Evolutionary conservation across 306 rosid genomes (phyloP).

Genomic region (Mimosa pudica): DNA sequence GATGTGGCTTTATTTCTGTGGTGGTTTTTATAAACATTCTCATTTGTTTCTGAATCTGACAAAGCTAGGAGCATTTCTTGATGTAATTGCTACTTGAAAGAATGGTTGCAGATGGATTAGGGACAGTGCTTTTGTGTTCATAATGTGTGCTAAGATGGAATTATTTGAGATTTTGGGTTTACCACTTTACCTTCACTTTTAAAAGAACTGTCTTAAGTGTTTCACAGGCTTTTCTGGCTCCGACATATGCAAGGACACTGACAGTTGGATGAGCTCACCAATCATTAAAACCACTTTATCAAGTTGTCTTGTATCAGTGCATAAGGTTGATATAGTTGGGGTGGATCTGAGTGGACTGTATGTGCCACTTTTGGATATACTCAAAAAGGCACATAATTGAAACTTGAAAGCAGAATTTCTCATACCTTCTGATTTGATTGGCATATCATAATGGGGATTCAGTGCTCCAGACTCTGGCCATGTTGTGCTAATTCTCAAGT

Average conservation of each 20-base stretch:
- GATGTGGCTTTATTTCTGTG: conserved; percentile 21
- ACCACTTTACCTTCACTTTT: conserved; percentile 3
- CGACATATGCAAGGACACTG: conserved; percentile 2
- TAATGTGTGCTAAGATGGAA: background rate
- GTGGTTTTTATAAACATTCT: background rate
- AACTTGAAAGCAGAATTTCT: background rate
- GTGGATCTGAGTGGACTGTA: conserved; percentile 13
- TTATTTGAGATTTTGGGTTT: background rate
- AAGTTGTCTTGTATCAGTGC: conserved; percentile 11
- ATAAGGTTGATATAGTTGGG: conserved; percentile 2
- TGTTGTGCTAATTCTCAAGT: conserved; percentile 21
- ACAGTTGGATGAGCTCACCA: conserved; percentile 3
- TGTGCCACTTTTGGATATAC: conserved; percentile 15
- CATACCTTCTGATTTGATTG: conserved; percentile 1
- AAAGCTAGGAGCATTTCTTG: background rate
- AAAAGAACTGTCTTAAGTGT: background rate
- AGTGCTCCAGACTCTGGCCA: conserved; percentile 16
- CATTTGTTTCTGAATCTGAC: conserved; percentile 13
- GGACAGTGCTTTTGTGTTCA: background rate
- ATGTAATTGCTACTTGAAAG: conserved; percentile 18
- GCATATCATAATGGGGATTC: conserved; percentile 21
- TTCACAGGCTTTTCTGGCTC: conserved; percentile 23
- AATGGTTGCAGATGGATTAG: background rate
- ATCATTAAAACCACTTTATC: conserved; percentile 1
- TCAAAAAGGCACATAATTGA: conserved; percentile 1